Evolutionary conservation across 345 rosid genomes (phyloP).

Genomic region (Psidium guajava): DNA sequence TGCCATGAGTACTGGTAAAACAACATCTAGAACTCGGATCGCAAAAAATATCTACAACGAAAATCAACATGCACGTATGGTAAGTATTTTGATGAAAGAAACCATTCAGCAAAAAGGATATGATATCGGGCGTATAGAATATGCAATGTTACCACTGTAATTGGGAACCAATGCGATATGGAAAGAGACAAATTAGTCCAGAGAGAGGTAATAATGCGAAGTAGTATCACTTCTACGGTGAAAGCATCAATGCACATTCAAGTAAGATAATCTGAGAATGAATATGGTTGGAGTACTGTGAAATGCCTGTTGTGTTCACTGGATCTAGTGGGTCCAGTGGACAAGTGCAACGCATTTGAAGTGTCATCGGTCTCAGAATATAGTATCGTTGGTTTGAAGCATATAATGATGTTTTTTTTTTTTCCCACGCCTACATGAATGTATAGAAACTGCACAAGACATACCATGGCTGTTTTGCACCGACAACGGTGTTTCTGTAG

Average conservation of each 20-base stretch:
- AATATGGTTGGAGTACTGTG: neutral
- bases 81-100: neutral
- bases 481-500: neutral
- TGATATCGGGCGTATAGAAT: too few species aligned
- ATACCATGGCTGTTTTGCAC: too few species aligned
- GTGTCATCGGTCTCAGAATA: too few species aligned
- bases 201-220: neutral
- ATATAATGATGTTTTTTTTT: too few species aligned
- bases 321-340: neutral
- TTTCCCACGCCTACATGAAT: too few species aligned
- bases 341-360: neutral
- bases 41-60: neutral
- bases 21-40: neutral
- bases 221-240: neutral
- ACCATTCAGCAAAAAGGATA: neutral
- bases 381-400: neutral
- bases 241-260: neutral
- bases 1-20: neutral
- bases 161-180: too few species aligned
- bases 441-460: too few species aligned
- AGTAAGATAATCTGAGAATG: neutral
- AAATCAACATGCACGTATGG: neutral
- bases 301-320: fast-evolving
- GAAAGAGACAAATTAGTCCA: neutral
- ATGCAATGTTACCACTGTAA: neutral